These are phyloP conservation scores for Aspergillus heteromorphus DNA, from an alignment of 495 filamentous ascomycete species.

Conservation along the genomic window DNA sequence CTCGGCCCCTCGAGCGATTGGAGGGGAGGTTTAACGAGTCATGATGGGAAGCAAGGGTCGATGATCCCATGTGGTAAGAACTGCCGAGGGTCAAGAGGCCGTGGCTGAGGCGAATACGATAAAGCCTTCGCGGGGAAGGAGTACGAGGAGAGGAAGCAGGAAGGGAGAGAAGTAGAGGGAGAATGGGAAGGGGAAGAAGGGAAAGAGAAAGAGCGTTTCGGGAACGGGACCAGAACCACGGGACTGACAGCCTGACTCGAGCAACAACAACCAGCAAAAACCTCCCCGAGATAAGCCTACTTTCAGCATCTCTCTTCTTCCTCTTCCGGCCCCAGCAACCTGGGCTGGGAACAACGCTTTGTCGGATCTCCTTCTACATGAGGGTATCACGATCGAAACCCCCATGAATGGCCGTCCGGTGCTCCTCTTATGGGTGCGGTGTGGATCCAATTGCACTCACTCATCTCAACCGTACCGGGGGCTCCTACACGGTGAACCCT, in stretches of 20 bases:
- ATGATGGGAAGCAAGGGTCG: neutral
- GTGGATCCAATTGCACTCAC: neutral
- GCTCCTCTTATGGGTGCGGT: neutral
- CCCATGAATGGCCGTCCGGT: neutral
- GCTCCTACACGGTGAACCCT: neutral
- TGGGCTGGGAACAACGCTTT: neutral
- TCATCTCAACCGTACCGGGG: neutral
- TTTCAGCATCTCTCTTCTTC: neutral
- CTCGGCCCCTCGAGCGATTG: neutral
- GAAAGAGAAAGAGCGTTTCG: slow-evolving; percentile 19
- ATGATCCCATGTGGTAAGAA: neutral
- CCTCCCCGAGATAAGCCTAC: neutral
- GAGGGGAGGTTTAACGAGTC: neutral
- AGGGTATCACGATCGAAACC: neutral
- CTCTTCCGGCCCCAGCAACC: too few species aligned
- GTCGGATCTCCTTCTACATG: neutral
- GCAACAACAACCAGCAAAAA: neutral
- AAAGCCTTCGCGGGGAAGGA: neutral
- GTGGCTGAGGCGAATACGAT: too few species aligned
- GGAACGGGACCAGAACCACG: slow-evolving; percentile 18
- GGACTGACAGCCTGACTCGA: slow-evolving; percentile 8
- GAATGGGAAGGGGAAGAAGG: slow-evolving; percentile 24
- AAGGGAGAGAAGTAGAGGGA: slow-evolving; percentile 7
- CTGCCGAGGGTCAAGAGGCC: slow-evolving; percentile 34
- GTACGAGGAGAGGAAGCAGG: slow-evolving; percentile 11